Conservation (phyloP, 2,329 filamentous ascomycete genomes). For the Geosmithia morbida region DNA sequence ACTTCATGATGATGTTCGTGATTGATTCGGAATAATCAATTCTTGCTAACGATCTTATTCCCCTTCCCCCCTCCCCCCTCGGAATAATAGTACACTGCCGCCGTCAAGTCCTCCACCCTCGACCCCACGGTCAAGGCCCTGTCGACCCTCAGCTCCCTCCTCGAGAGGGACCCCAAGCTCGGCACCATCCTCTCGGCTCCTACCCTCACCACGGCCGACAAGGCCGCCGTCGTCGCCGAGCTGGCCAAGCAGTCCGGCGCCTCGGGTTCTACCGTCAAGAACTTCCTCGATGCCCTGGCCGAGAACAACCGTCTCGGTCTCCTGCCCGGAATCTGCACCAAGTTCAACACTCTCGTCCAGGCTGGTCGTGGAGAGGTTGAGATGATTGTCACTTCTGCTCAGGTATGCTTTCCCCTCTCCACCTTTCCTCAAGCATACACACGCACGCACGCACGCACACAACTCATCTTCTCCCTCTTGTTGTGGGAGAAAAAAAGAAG, state of each 20-base stretch:
- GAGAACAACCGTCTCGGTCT: slow-evolving; percentile 91
- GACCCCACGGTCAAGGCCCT: slow-evolving; percentile 77
- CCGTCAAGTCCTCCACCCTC: slow-evolving; percentile 73
- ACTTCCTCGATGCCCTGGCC: slow-evolving; percentile 80
- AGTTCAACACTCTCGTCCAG: slow-evolving; percentile 79
- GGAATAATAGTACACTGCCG: slow-evolving; percentile 95
- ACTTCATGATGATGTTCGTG: too few species aligned
- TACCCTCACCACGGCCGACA: slow-evolving; percentile 65
- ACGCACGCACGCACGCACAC: too few species aligned
- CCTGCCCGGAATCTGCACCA: slow-evolving; percentile 68
- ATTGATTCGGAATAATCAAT: too few species aligned
- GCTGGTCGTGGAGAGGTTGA: slow-evolving; percentile 88
- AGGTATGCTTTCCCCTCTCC: slow-evolving; percentile 43
- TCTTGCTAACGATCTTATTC: too few species aligned
- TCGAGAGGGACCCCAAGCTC: slow-evolving; percentile 78
- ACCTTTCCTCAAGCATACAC: too few species aligned
- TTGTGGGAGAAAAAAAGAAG: too few species aligned
- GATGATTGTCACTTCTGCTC: slow-evolving; percentile 78
- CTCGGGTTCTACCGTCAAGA: slow-evolving; percentile 76
- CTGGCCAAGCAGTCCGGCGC: slow-evolving; percentile 68
- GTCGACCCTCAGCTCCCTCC: slow-evolving; percentile 51
- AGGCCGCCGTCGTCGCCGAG: slow-evolving; percentile 74
- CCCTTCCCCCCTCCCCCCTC: too few species aligned
- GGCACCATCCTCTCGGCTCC: slow-evolving; percentile 61
- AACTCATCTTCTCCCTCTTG: background rate